Conservation (phyloP, 2,329 filamentous ascomycete species). For the Colletotrichum graminicola region DNA sequence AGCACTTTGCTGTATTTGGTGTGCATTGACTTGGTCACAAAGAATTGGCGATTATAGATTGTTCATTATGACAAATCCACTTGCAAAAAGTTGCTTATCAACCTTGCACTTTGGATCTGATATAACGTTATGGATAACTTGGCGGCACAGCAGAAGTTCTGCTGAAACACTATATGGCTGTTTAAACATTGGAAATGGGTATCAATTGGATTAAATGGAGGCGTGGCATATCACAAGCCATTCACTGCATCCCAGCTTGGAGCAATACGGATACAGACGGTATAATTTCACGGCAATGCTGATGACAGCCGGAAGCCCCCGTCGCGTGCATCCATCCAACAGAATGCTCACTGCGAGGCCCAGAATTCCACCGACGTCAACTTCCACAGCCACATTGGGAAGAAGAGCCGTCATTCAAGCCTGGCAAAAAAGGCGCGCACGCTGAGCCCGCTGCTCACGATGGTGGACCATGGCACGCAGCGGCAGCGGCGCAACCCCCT, state of each 20-base stretch:
- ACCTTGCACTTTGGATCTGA: not conserved
- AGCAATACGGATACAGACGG: not conserved
- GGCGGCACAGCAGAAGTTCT: too few species aligned
- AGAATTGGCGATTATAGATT: not conserved
- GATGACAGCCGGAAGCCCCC: not conserved
- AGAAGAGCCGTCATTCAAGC: not conserved
- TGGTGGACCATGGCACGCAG: not conserved
- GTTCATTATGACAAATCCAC: not conserved
- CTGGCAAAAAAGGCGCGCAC: not conserved
- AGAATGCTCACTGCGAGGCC: not conserved
- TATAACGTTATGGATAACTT: not conserved
- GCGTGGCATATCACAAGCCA: not conserved
- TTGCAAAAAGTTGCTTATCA: not conserved
- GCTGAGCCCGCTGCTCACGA: not conserved
- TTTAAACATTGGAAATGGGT: too few species aligned
- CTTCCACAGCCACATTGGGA: not conserved
- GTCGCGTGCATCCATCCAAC: not conserved
- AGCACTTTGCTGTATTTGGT: too few species aligned
- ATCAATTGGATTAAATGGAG: not conserved
- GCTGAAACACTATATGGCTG: too few species aligned
- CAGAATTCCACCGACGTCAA: not conserved
- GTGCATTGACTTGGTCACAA: too few species aligned
- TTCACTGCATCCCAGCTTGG: not conserved
- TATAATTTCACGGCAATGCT: not conserved
- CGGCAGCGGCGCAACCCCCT: not conserved